Conservation (phyloP, 495 filamentous ascomycete species). For the Aspergillus coremiiformis region DNA sequence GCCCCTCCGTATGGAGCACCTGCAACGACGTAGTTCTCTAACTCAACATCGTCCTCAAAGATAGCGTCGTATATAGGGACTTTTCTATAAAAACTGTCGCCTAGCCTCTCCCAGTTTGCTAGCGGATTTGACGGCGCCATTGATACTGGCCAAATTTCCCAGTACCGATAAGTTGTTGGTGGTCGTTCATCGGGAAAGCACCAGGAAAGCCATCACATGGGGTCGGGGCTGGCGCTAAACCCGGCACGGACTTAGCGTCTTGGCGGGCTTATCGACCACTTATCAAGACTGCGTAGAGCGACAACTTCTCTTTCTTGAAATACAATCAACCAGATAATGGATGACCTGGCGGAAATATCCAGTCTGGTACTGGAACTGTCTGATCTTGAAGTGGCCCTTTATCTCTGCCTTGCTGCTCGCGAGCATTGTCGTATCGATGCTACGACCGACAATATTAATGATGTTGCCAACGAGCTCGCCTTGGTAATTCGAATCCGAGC, state of each 20-base stretch:
- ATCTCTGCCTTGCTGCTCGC: conserved; percentile 68
- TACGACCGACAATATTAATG: conserved; percentile 50
- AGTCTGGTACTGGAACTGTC: conserved; percentile 65
- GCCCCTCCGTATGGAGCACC: conserved; percentile 95
- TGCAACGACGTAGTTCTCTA: conserved; percentile 88
- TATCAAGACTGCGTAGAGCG: not conserved
- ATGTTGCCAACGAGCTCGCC: conserved; percentile 62
- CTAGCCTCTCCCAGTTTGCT: conserved; percentile 87
- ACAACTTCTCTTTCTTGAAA: not conserved
- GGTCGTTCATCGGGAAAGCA: conserved; percentile 9
- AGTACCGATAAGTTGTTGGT: not conserved
- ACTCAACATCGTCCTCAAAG: conserved; percentile 85
- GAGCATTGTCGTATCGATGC: conserved; percentile 87
- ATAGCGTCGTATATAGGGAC: conserved; percentile 83
- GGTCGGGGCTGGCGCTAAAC: conserved; percentile 10
- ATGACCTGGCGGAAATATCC: conserved; percentile 41
- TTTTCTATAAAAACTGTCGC: conserved; percentile 89
- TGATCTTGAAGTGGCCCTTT: conserved; percentile 80
- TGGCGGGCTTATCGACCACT: not conserved
- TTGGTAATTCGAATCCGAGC: conserved; percentile 47
- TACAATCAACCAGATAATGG: conserved; percentile 43
- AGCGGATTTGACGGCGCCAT: conserved; percentile 58
- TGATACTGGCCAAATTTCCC: conserved; percentile 3
- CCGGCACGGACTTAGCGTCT: conserved; percentile 4
- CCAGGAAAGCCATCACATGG: conserved; percentile 17